These are phyloP conservation scores for Haematococcus lacustris DNA, from an alignment of 139 green algal species.

Conservation along the genomic window DNA sequence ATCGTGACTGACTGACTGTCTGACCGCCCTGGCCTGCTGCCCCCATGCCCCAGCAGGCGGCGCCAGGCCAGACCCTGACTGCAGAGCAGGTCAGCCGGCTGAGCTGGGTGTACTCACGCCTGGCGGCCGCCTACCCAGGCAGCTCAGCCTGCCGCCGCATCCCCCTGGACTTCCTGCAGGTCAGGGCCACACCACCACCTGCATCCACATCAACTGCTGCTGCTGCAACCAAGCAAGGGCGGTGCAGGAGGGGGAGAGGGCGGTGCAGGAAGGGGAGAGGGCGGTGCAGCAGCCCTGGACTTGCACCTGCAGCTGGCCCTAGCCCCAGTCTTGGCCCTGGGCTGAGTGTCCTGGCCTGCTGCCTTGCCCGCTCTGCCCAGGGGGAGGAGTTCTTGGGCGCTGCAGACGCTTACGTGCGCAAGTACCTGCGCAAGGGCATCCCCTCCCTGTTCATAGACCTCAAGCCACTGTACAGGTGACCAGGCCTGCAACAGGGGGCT, in stretches of 20 bases:
- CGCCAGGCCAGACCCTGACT: background rate
- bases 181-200: too few relatives aligned
- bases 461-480: conserved; percentile 66
- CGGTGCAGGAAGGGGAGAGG: too few relatives aligned
- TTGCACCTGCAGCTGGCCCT: too few relatives aligned
- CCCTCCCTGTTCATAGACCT: conserved; percentile 93
- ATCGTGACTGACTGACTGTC: too few relatives aligned
- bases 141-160: conserved; percentile 62
- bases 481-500: too few relatives aligned
- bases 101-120: conserved; percentile 61
- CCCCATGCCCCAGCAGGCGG: too few relatives aligned
- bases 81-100: background rate
- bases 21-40: too few relatives aligned
- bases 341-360: background rate
- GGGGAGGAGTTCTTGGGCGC: conserved; percentile 62
- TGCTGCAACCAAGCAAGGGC: background rate
- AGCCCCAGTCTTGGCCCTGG: background rate
- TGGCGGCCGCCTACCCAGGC: conserved; percentile 55
- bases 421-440: conserved; percentile 75
- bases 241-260: background rate
- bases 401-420: conserved; percentile 60
- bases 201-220: too few relatives aligned
- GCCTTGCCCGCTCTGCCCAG: conserved; percentile 13
- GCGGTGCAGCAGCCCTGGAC: background rate
- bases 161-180: conserved; percentile 83